phyloP scores from a whole-genome alignment of 331 rosid genomes.

The Phaseolus coccineus region DNA sequence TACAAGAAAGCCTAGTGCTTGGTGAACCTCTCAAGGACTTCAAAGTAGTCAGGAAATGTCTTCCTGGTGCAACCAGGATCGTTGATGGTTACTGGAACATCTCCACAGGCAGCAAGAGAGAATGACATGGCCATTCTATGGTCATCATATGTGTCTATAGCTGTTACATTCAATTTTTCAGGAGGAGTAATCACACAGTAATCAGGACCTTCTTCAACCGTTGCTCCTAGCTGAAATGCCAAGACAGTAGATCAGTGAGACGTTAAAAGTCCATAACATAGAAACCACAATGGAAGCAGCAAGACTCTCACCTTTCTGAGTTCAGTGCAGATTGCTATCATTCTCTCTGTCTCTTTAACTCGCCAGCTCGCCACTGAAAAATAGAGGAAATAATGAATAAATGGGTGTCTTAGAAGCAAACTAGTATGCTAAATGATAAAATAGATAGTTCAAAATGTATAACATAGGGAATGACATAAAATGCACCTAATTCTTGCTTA shows the following conservation, averaged over 20 bases:
- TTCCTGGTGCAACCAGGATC: constrained; percentile 99
- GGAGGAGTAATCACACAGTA: constrained; percentile 97
- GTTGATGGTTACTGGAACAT: constrained; percentile 91
- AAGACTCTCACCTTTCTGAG: constrained; percentile 80
- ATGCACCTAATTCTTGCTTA: constrained; percentile 13
- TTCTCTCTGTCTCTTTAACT: constrained; percentile 98
- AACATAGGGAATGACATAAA: constrained; percentile 29
- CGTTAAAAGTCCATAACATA: not conserved
- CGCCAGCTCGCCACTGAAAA: constrained; percentile 98
- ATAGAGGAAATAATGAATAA: constrained; percentile 35
- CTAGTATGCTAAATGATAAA: constrained; percentile 13
- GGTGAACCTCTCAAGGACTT: constrained; percentile 82
- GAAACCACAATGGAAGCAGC: constrained; percentile 26
- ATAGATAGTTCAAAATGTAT: constrained; percentile 13
- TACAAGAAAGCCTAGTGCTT: constrained; percentile 60
- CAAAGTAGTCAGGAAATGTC: constrained; percentile 96
- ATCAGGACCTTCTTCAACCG: constrained; percentile 97
- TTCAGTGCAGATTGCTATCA: constrained; percentile 99
- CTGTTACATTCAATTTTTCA: constrained; percentile 74
- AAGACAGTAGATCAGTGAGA: constrained; percentile 2
- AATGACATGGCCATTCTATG: constrained; percentile 99
- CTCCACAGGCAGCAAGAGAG: constrained; percentile 97
- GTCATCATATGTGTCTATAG: constrained; percentile 95
- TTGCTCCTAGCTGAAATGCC: constrained; percentile 88
- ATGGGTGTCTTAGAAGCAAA: not conserved